Evolutionary conservation across 2,329 filamentous ascomycete species (phyloP), one percentile per base, ranked within the genome.

Genomic region (Gnomoniopsis smithogilvyi): DNA sequence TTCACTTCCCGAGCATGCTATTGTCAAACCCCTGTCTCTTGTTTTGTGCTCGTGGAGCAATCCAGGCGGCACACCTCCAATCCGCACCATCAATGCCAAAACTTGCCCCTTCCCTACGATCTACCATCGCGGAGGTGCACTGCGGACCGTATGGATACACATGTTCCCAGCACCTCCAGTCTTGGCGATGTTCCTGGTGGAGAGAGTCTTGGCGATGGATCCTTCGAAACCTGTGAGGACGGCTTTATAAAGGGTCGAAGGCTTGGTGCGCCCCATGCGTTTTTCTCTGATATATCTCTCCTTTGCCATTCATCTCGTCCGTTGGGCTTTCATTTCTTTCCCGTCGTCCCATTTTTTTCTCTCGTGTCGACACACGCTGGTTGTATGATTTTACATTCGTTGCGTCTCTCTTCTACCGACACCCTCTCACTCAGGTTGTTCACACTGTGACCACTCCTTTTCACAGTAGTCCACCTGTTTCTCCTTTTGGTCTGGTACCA

Each of bases 141-240:
- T 21, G 43, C 47, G 26, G 41, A 22, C 24, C 21, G 21, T 19
- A 2, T 17, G 33, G 41, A 54, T 46, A 24, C 51, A 54, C 2
- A 24, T 45, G 11, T 33, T 54, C 38, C 51, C 45, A 48, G 58
- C 53, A 43, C n/a, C 53, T n/a, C 8, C n/a, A 34, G 33, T 52
- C 58, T 60, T 60, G 58, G 58, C 58, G 33, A 53, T 60, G 58
- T n/a, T n/a, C n/a, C n/a, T n/a, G n/a, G n/a, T n/a, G n/a, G n/a
- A n/a, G n/a, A 17, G 24, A 34, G 33, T 52, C 58, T 60, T 60
- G 58, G 58, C 58, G 33, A 53, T 60, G 58, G 53, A 24, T 53
- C 22, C 49, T 33, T 26, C 53, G 49, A 57, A 52, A 53, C 58
- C 58, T 45, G 22, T 45, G 17, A 52, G 43, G 58, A 47, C 33